Evolutionary conservation across 495 filamentous ascomycete genomes (phyloP).

Genomic region (Lineolata rhizophorae): DNA sequence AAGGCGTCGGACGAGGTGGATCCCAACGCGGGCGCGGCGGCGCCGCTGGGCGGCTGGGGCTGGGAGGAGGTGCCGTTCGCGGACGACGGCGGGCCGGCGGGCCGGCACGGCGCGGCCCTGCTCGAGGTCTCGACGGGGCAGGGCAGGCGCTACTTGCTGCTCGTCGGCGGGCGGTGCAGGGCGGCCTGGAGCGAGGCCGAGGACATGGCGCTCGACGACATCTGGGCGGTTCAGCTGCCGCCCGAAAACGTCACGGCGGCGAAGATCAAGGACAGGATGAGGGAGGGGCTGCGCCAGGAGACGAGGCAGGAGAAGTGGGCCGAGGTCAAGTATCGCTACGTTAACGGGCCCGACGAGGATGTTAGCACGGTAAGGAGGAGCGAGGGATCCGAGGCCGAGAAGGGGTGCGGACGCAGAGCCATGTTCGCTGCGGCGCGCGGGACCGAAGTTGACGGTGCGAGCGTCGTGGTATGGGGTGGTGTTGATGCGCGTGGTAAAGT

Average conservation of each 20-base stretch:
- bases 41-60: conserved; percentile 5
- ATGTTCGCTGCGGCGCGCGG: conserved; percentile 12
- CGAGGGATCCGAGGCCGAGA: conserved; percentile 7
- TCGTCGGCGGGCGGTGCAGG: conserved; percentile 9
- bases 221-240: conserved; percentile 22
- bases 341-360: conserved; percentile 10
- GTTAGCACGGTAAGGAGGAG: no score
- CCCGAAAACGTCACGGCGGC: conserved; percentile 28
- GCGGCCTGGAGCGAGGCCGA: not conserved
- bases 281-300: conserved; percentile 8
- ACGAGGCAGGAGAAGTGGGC: conserved; percentile 24
- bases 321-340: conserved; percentile 18
- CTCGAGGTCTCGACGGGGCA: conserved; percentile 13
- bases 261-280: conserved; percentile 24
- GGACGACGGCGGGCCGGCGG: conserved; percentile 1
- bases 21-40: conserved; percentile 9
- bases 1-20: no score
- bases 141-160: conserved; percentile 15
- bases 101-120: conserved; percentile 9
- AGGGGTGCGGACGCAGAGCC: conserved; percentile 7
- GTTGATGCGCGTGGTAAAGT: conserved; percentile 10
- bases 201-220: conserved; percentile 11
- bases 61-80: conserved; percentile 6
- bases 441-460: conserved; percentile 17
- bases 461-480: conserved; percentile 16